phyloP scores from a whole-genome alignment of 805 yeast genomes.

The Nakazawaea siamensis region DNA sequence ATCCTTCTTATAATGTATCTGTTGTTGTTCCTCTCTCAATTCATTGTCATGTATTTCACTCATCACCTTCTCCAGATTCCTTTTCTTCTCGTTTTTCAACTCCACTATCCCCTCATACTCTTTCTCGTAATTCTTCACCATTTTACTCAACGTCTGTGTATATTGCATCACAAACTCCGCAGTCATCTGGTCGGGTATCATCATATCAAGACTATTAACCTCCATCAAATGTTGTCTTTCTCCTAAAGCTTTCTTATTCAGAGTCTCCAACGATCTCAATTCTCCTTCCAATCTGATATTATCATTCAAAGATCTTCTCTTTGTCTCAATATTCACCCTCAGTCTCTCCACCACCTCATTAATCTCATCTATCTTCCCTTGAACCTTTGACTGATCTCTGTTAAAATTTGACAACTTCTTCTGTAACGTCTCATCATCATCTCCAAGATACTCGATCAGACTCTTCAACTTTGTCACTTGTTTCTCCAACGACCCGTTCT shows the following conservation, averaged over 20 bases:
- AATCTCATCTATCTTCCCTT: conserved; percentile 13
- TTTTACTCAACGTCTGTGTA: conserved; percentile 7
- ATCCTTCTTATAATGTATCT: conserved; percentile 33
- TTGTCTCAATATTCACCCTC: conserved; percentile 5
- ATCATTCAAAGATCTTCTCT: conserved; percentile 26
- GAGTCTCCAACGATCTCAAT: no score
- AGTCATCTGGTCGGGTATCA: conserved; percentile 1
- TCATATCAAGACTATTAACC: conserved; percentile 6
- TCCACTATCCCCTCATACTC: conserved; percentile 7
- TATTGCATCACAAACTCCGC: conserved; percentile 13
- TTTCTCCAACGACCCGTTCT: conserved; percentile 33
- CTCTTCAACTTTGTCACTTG: conserved; percentile 44
- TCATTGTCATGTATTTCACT: conserved; percentile 22
- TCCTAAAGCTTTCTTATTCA: no score
- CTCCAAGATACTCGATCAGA: conserved; percentile 38
- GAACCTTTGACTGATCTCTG: conserved; percentile 11
- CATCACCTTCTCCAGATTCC: conserved; percentile 11
- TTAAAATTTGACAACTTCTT: conserved; percentile 32
- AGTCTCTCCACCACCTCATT: conserved; percentile 17
- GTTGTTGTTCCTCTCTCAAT: conserved; percentile 34
- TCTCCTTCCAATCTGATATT: conserved; percentile 48
- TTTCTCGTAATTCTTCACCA: conserved; percentile 7
- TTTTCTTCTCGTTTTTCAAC: conserved; percentile 12
- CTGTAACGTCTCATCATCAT: conserved; percentile 32
- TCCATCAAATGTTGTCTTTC: conserved; percentile 8